Evolutionary conservation across 2,329 filamentous ascomycete genomes (phyloP).

Genomic region (Pseudocercospora fijiensis): DNA sequence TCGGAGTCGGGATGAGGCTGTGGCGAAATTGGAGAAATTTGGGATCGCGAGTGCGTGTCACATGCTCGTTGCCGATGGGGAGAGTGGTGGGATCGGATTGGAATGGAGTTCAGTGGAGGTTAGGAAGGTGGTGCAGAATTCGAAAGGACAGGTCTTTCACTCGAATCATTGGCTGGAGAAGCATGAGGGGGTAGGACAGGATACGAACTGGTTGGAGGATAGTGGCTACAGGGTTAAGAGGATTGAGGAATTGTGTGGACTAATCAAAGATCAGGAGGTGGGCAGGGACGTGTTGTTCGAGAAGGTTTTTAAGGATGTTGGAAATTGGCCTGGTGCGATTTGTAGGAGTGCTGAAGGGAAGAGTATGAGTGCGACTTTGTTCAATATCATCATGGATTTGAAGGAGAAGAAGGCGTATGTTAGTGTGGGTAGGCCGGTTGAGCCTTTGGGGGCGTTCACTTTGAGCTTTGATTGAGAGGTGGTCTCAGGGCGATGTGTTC

Average conservation of each 20-base stretch:
- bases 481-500: neutral
- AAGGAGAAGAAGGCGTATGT: constrained; percentile 33
- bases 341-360: constrained; percentile 35
- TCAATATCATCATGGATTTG: constrained; percentile 44
- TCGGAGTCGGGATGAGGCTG: constrained; percentile 47
- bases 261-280: constrained; percentile 15
- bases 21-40: constrained; percentile 45
- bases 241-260: constrained; percentile 38
- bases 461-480: neutral
- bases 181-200: constrained; percentile 41
- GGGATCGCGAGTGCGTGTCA: constrained; percentile 57
- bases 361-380: constrained; percentile 36
- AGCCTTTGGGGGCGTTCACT: constrained; percentile 29
- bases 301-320: constrained; percentile 43
- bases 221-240: constrained; percentile 40
- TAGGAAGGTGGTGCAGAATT: constrained; percentile 39
- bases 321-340: constrained; percentile 41
- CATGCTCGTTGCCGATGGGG: constrained; percentile 53
- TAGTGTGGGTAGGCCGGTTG: constrained; percentile 36
- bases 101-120: constrained; percentile 48
- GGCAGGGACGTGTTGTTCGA: constrained; percentile 22
- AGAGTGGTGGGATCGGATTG: constrained; percentile 47
- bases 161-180: constrained; percentile 46
- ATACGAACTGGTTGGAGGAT: constrained; percentile 47
- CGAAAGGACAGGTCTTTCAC: constrained; percentile 41